Conservation (phyloP, 164 flowering plant species). For the Nymphaea colorata region DNA sequence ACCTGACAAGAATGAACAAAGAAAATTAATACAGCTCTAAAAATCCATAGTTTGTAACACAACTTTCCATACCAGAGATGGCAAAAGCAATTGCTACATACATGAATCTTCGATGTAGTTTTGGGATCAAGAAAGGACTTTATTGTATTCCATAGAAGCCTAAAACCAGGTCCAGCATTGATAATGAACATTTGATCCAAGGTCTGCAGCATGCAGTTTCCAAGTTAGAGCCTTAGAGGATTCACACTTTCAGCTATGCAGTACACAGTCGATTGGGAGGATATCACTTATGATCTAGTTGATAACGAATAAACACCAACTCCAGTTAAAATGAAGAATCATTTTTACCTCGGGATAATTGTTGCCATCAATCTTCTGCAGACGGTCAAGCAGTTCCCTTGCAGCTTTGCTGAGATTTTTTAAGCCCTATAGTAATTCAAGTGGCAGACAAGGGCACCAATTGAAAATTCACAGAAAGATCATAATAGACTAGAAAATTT, state of each 20-base stretch:
- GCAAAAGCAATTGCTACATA: constrained; percentile 12
- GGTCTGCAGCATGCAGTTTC: constrained; percentile 35
- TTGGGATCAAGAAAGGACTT: constrained; percentile 78
- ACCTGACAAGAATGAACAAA: constrained; percentile 31
- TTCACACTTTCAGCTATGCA: too few species aligned
- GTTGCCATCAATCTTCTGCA: constrained; percentile 86
- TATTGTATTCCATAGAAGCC: constrained; percentile 79
- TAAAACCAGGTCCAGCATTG: constrained; percentile 96
- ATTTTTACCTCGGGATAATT: constrained; percentile 78
- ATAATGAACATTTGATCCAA: constrained; percentile 80
- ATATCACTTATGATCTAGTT: too few species aligned
- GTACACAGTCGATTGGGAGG: too few species aligned
- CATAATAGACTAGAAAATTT: too few species aligned
- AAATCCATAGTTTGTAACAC: too few species aligned
- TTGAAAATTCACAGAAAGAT: too few species aligned
- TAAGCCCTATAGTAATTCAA: constrained; percentile 19
- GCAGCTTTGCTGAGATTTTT: constrained; percentile 76
- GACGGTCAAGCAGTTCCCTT: constrained; percentile 57
- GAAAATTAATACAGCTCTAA: not conserved
- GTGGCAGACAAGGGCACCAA: too few species aligned
- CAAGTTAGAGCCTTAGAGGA: not conserved
- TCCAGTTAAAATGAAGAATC: not conserved
- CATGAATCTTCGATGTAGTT: constrained; percentile 88
- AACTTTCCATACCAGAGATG: too few species aligned
- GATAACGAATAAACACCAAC: too few species aligned